Percentiles rank a stretch among this genome's conserved stretches.
Conservation (phyloP, 169 alveolate species). For the Plasmodium reichenowi region DNA sequence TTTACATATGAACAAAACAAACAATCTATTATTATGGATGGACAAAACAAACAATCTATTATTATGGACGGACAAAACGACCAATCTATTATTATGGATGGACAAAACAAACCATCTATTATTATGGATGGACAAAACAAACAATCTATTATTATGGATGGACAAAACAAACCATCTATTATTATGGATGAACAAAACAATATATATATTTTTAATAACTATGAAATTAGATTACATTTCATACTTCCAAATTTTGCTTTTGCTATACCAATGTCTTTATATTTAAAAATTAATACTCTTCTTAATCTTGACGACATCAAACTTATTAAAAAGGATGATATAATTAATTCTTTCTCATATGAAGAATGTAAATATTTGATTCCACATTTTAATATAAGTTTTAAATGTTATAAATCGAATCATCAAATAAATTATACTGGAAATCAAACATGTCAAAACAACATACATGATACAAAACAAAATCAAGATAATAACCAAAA, state of each 20-base stretch:
- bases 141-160: no score
- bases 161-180: no score
- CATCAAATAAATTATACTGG: no score
- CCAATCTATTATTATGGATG: no score
- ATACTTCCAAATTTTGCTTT: conserved; percentile 65
- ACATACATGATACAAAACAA: background rate
- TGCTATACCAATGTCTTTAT: conserved; percentile 32
- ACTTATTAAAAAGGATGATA: conserved; percentile 7
- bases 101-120: no score
- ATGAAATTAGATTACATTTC: conserved; percentile 52
- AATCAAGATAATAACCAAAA: background rate
- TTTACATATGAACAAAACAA: no score
- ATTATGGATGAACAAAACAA: no score
- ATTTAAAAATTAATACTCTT: conserved; percentile 26
- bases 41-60: no score
- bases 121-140: no score
- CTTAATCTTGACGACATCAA: conserved; percentile 11
- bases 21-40: no score
- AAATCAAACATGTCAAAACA: no score
- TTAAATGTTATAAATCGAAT: conserved; percentile 13
- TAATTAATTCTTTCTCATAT: conserved; percentile 23
- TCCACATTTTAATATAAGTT: conserved; percentile 27
- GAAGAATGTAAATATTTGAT: conserved; percentile 45
- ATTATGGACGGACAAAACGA: no score
- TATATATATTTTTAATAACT: conserved; percentile 5